These are phyloP conservation scores for Prunus mongolica DNA, from an alignment of 306 rosid species.

Conservation along the genomic window DNA sequence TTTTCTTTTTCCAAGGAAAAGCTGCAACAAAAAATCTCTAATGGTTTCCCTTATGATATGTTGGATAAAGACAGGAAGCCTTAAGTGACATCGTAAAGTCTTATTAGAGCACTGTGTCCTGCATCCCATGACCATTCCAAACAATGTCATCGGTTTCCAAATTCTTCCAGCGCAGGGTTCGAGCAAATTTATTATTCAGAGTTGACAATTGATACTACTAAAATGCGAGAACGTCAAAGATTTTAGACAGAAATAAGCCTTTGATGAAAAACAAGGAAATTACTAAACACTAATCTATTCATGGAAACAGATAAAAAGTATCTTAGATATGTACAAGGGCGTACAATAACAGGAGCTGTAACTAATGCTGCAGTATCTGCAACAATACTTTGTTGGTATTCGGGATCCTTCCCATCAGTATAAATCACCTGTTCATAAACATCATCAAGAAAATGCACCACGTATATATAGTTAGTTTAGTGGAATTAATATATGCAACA, in stretches of 20 bases:
- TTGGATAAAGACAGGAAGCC: too few relatives aligned
- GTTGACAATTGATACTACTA: too few relatives aligned
- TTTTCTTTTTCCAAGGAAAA: too few relatives aligned
- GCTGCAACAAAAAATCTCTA: too few relatives aligned
- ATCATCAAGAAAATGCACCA: conserved; percentile 20
- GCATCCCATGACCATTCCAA: too few relatives aligned
- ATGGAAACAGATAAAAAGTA: conserved; percentile 23
- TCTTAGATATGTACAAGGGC: conserved; percentile 20
- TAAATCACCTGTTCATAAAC: conserved; percentile 68
- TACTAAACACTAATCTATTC: neutral
- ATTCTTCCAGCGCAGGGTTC: too few relatives aligned
- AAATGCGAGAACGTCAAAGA: too few relatives aligned
- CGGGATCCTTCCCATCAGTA: conserved; percentile 88
- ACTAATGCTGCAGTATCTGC: conserved; percentile 68
- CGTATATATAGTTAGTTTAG: conserved; percentile 2
- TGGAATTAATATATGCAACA: neutral
- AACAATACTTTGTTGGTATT: conserved; percentile 62
- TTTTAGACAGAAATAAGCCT: neutral
- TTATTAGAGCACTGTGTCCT: too few relatives aligned
- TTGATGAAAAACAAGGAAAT: neutral
- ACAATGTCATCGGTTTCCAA: too few relatives aligned
- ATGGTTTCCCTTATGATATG: too few relatives aligned
- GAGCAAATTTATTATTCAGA: too few relatives aligned
- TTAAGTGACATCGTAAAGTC: too few relatives aligned
- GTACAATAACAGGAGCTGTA: conserved; percentile 78